Base-by-base conservation (phyloP, 129 eudicot genomes). In the Centrapalus pauciflorus region DNA sequence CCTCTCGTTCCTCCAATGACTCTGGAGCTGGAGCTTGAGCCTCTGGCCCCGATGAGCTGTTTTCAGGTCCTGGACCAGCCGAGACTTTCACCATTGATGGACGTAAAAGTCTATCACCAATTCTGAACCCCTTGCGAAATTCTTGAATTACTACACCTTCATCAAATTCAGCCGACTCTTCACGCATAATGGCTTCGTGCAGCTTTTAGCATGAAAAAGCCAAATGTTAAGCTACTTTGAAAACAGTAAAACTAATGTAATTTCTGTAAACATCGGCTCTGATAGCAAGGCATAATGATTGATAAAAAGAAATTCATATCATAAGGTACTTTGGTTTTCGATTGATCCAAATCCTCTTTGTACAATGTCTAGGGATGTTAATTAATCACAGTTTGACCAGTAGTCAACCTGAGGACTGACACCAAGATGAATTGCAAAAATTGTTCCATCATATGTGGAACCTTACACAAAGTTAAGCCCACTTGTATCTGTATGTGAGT, bases 21-120 rank as follows among this genome's bases (percentile, higher is more conserved):
- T 70, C 86, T 50, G 54, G 21, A 62, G 52, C 68, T 45, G 51
- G 69, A 48, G 50, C 71, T 28, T 66, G 35, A 38, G 65, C 59
- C 40, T 66, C 74, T 10, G 62, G 43, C 54, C 14, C 77, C 16
- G 74, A 55, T 49, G 67, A 68, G 61, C 68, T 38, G 5, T 64
- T 81, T 20, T 75, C 73, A 56, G 95, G 95, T 49, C 95, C 97
- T 20, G 97, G 97, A 7, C 91, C 95, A 50, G 97, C 79, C 1
- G 95, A 86, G 8, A 90, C 96, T 74, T 89, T 89, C 75, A 89
- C 96, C 96, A 89, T 89, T 41, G 96, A 79, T 20, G 96, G 96
- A 14, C 96, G 82, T 40, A 90, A 48, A 48, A 86, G 95, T 55
- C 97, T 71, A 24, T 90, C 95, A 30, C 95, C 95, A 55, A 86